phyloP scores from a whole-genome alignment of 495 filamentous ascomycete species.

The Penicillium soppii region DNA sequence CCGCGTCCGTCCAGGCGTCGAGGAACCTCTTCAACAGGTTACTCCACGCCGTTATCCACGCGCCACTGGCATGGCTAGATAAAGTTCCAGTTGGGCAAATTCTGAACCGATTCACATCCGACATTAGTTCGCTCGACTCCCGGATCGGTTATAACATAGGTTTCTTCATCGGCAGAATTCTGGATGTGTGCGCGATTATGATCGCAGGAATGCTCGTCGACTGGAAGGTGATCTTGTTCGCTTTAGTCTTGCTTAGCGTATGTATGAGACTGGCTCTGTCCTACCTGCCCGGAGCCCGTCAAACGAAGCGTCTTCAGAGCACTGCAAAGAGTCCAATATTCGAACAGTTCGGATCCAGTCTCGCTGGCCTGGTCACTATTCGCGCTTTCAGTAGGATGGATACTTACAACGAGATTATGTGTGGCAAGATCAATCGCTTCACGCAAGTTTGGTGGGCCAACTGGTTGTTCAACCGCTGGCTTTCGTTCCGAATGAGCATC shows the following conservation, averaged over 20 bases:
- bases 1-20: conserved; percentile 55
- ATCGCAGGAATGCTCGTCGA: conserved; percentile 33
- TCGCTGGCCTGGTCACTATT: conserved; percentile 73
- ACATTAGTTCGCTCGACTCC: conserved; percentile 71
- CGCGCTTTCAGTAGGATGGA: conserved; percentile 67
- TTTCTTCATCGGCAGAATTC: conserved; percentile 49
- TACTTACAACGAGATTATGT: conserved; percentile 66
- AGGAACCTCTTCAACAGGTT: conserved; percentile 63
- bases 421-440: conserved; percentile 63
- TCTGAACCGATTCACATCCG: conserved; percentile 76
- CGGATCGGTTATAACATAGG: conserved; percentile 59
- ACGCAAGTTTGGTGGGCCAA: conserved; percentile 62
- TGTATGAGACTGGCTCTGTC: conserved; percentile 55
- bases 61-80: conserved; percentile 76
- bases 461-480: conserved; percentile 73
- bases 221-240: conserved; percentile 30
- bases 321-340: conserved; percentile 74
- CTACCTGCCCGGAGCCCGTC: conserved; percentile 70
- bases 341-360: conserved; percentile 68
- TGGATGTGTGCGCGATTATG: conserved; percentile 33
- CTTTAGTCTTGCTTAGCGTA: conserved; percentile 30
- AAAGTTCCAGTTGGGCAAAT: conserved; percentile 77
- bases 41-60: conserved; percentile 62
- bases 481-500: conserved; percentile 67
- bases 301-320: conserved; percentile 73